These are phyloP conservation scores for Kluyveromyces starmeri DNA, from an alignment of 805 yeast genomes.

Conservation along the genomic window DNA sequence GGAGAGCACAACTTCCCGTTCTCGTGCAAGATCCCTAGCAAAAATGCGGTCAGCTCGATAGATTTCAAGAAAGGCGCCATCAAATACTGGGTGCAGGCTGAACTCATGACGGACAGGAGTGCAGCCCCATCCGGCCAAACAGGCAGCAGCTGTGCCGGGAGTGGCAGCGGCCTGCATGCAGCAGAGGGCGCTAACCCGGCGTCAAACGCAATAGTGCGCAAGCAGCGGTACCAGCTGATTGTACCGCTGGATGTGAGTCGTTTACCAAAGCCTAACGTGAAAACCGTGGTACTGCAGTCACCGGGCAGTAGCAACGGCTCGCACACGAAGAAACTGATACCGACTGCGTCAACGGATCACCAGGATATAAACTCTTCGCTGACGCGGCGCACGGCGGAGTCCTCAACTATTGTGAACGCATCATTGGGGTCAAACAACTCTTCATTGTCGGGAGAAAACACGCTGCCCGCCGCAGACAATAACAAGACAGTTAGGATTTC, in stretches of 20 bases:
- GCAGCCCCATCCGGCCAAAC: too few relatives aligned
- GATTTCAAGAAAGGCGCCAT: slow-evolving; percentile 85
- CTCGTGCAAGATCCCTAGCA: slow-evolving; percentile 68
- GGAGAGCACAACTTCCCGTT: slow-evolving; percentile 90
- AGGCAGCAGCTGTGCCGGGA: too few relatives aligned
- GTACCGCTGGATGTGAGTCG: slow-evolving; percentile 68
- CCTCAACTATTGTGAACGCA: slow-evolving; percentile 2
- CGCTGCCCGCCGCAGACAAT: slow-evolving; percentile 6
- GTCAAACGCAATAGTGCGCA: slow-evolving; percentile 2
- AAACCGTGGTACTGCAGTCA: slow-evolving; percentile 52
- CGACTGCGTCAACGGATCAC: slow-evolving; percentile 35
- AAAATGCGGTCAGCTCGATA: slow-evolving; percentile 62
- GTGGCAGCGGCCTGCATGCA: too few relatives aligned
- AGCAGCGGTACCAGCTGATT: slow-evolving; percentile 29
- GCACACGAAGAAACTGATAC: slow-evolving; percentile 31
- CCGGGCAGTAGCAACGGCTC: slow-evolving; percentile 29
- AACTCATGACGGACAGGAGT: neutral
- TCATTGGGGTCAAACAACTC: slow-evolving; percentile 17
- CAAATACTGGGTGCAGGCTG: slow-evolving; percentile 32
- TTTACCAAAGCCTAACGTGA: slow-evolving; percentile 59
- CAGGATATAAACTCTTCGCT: slow-evolving; percentile 22
- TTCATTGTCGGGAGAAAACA: slow-evolving; percentile 9
- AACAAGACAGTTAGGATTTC: slow-evolving; percentile 32
- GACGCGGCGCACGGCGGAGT: slow-evolving; percentile 15
- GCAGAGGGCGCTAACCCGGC: neutral